Evolutionary conservation across 139 green algal species (phyloP), one percentile per base, ranked within the genome.

Genomic region (Chlorella sp.): DNA sequence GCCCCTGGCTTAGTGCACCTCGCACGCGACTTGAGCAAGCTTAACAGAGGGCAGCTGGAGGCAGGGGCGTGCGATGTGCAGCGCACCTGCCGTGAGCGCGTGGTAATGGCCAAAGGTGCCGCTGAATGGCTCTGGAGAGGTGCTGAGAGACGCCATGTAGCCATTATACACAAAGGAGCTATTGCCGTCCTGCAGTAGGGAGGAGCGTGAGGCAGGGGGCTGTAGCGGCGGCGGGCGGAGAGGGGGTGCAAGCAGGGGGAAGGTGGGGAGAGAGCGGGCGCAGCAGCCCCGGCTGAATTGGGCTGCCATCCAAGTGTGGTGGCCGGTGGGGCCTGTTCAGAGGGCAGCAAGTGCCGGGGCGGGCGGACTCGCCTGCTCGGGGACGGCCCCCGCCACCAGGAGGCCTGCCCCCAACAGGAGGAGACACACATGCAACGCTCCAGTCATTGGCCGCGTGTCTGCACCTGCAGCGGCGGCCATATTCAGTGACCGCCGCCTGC

Each of bases 61-160:
- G 64, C 34, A 22, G 75, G 34, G 34, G n/a, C 34, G 30, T 34
- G n/a, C 34, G 75, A 34, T 0, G 42, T 2, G 79, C 4, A 36
- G 22, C 82, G 48, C 57, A 86, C 82, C 82, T 34, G 82, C 82
- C 5, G 60, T 76, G 60, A 86, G 53, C 32, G 64, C 32, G 57
- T 86, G 82, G 28, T 53, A 86, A 34, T 86, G n/a, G 12, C 82
- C 82, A 21, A 73, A 76, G 2, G 22, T n/a, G 60, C 82, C 82
- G 34, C 19, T 57, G 34, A 86, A 86, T 4, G 82, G 57, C 34
- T 60, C 18, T 3, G 82, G 82, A 18, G 82, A 36, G 2, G 82
- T 86, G 57, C 48, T 76, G 28, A 86, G 57, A 0, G 60, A 77
- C 28, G 82, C 82, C 82, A 86, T 86, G 34, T 48, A 86, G 19